Evolutionary conservation across 1,284 basidiomycete species (phyloP).

Genomic region (Albatrellus sp.): DNA sequence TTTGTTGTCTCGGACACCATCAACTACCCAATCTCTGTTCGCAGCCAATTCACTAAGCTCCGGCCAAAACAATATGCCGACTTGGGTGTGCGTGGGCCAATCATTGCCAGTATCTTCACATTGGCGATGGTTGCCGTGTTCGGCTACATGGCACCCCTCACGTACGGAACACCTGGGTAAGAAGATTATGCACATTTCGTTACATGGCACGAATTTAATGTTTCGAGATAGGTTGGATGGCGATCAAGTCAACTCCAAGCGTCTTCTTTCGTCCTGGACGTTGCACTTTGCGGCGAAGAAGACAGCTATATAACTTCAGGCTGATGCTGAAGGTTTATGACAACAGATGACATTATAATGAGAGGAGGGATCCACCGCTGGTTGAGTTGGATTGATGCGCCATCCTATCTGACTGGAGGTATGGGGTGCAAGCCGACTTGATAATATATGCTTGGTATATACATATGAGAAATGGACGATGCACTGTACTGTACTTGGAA

Average conservation of each 20-base stretch:
- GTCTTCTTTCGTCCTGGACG: conserved; percentile 69
- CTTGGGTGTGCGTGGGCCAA: conserved; percentile 54
- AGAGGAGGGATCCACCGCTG: neutral
- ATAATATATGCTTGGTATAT: no score
- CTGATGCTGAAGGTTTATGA: conserved; percentile 1
- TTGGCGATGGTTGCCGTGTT: conserved; percentile 59
- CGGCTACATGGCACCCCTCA: conserved; percentile 73
- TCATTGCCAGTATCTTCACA: conserved; percentile 48
- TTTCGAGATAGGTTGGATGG: conserved; percentile 49
- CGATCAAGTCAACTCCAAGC: conserved; percentile 57
- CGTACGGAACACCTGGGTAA: conserved; percentile 86
- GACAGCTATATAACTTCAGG: conserved; percentile 15
- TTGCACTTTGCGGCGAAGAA: conserved; percentile 74
- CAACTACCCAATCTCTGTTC: conserved; percentile 80
- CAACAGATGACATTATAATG: neutral
- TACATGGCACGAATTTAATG: neutral
- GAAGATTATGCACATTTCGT: conserved; percentile 25
- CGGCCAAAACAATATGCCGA: conserved; percentile 59
- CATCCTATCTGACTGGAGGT: no score
- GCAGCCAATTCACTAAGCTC: conserved; percentile 44
- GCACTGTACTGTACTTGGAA: no score
- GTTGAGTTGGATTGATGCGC: neutral
- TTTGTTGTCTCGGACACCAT: conserved; percentile 88
- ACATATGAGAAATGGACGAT: no score
- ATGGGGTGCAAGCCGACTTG: no score